phyloP scores from a whole-genome alignment of 768 basidiomycete genomes.

The Amanita pseudoporphyria region DNA sequence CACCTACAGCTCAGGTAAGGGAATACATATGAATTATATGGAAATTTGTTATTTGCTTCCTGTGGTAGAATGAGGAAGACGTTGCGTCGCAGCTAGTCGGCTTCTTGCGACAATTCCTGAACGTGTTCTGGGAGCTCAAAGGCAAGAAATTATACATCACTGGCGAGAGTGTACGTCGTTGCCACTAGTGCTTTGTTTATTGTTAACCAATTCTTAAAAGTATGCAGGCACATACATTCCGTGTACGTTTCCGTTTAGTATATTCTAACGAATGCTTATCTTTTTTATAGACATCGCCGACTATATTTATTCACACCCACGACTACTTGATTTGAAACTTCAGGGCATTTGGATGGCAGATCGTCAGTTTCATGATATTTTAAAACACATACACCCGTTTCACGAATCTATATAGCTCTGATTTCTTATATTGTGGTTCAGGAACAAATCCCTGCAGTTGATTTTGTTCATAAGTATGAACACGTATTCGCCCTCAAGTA shows the following conservation, averaged over 20 bases:
- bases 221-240: constrained; percentile 56
- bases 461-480: constrained; percentile 65
- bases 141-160: constrained; percentile 60
- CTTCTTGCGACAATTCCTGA: constrained; percentile 68
- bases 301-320: constrained; percentile 55
- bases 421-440: constrained; percentile 59
- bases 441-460: constrained; percentile 59
- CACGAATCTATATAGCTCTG: constrained; percentile 27
- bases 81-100: constrained; percentile 40
- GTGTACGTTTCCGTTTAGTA: constrained; percentile 30
- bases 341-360: constrained; percentile 69
- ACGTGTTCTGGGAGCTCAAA: constrained; percentile 66
- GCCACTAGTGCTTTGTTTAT: neutral
- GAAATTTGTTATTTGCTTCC: neutral
- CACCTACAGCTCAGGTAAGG: constrained; percentile 51
- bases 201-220: constrained; percentile 22
- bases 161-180: constrained; percentile 63
- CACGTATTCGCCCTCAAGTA: constrained; percentile 69
- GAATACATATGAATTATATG: constrained; percentile 10
- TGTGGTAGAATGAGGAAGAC: constrained; percentile 35
- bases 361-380: constrained; percentile 34
- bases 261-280: constrained; percentile 1
- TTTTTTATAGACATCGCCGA: constrained; percentile 54
- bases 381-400: neutral
- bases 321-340: constrained; percentile 41